Base-by-base conservation (phyloP, 2,329 filamentous ascomycete species). In the Aspergillus fijiensis region DNA sequence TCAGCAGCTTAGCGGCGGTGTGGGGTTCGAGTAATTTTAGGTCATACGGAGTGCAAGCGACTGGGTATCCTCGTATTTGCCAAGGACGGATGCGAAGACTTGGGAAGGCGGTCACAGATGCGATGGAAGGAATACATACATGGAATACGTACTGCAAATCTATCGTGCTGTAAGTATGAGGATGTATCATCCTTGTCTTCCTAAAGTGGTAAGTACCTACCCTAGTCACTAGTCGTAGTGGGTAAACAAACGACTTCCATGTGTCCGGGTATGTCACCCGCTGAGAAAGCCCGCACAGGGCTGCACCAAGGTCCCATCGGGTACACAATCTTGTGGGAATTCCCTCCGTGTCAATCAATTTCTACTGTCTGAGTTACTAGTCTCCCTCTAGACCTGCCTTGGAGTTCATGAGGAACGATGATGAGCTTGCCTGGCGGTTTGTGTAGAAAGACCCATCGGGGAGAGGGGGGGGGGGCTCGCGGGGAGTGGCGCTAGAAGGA, bases 401-500 rank as follows among this genome's bases (percentile, higher is more conserved):
- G 39, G 11, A 49, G 55, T 29, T 47, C 39, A 48, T 58, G 55
- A 60, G 58, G 45, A 55, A 19, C 39, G 53, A 39, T 49, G 55
- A 21, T 31, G 51, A 49, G 55, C 50, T 45, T 29, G 52, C 52
- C 39, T 39, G 59, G 56, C 33, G 52, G 47, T 33, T 21, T 57
- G 50, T 54, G 42, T 58, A 39, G 51, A 51, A 12, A 25, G 51
- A 25, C 49, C 48, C 27, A 51, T 51, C 47, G 58, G 29, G 48
- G 6, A 9, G 27, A 7, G 27, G 48, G 58, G 48, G 3, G 25
- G 25, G 27, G 27, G 48, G 57, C 48, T 58, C 54, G 60, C 58
- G 59, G 63, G 54, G 60, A 55, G 55, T 62, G 53, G 55, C 63
- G 64, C 66, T 68, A 68, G 66, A 68, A 68, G 51, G 58, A 63